Percentiles rank a stretch among this genome's conserved stretches.
These are phyloP conservation scores for Botrytis porri DNA, from an alignment of 2,329 filamentous ascomycete species.

Conservation along the genomic window DNA sequence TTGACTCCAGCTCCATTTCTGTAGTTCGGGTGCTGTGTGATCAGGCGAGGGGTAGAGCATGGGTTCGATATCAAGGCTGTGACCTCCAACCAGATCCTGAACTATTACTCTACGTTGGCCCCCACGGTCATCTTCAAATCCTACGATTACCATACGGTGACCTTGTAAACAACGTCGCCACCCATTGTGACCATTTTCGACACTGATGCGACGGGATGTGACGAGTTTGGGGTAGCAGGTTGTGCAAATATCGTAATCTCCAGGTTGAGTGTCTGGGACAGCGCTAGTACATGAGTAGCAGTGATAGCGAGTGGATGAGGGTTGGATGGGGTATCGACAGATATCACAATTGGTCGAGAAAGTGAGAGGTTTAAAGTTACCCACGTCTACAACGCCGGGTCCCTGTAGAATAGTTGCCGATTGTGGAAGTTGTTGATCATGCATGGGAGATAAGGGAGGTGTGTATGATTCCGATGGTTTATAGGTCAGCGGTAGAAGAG, in stretches of 20 bases:
- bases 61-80: constrained; percentile 58
- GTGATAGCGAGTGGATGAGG: constrained; percentile 70
- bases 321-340: constrained; percentile 70
- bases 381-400: constrained; percentile 45
- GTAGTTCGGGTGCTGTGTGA: constrained; percentile 39
- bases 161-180: constrained; percentile 80
- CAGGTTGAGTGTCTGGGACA: constrained; percentile 48
- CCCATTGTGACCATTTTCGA: constrained; percentile 72
- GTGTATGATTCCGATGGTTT: constrained; percentile 41
- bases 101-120: constrained; percentile 67
- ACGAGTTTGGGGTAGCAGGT: constrained; percentile 72
- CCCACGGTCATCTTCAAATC: constrained; percentile 66
- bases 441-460: constrained; percentile 43
- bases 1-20: constrained; percentile 53
- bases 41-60: constrained; percentile 22
- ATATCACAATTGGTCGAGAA: constrained; percentile 77
- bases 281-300: constrained; percentile 69
- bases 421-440: constrained; percentile 43
- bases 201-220: constrained; percentile 60
- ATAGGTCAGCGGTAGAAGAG: constrained; percentile 73
- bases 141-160: constrained; percentile 81
- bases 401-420: constrained; percentile 50
- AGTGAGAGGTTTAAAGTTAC: constrained; percentile 62
- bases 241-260: constrained; percentile 85
- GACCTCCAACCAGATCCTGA: constrained; percentile 74